Evolutionary conservation across 176 grass and related monocot genomes (phyloP).

Genomic region (barley (Hordeum vulgare)): MorexV3_pseudomolecules_assembly NC_058519.1:357628081-357628580

Average conservation of each 20-base stretch:
- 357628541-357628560: constrained; percentile 80
- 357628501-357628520: constrained; percentile 70
- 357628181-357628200: constrained; percentile 80
- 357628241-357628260: constrained; percentile 71
- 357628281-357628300: constrained; percentile 59
- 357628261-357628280: constrained; percentile 75
- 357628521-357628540: constrained; percentile 50
- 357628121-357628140: constrained; percentile 70
- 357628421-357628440: constrained; percentile 60
- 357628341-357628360: constrained; percentile 82
- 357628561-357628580: constrained; percentile 82
- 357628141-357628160: constrained; percentile 65
- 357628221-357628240: constrained; percentile 45
- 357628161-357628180: constrained; percentile 76
- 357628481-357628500: constrained; percentile 78
- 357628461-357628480: constrained; percentile 59
- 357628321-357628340: constrained; percentile 85
- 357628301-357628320: constrained; percentile 51
- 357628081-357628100: constrained; percentile 82
- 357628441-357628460: constrained; percentile 50
- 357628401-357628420: constrained; percentile 79
- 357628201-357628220: constrained; percentile 82
- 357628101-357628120: constrained; percentile 76
- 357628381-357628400: constrained; percentile 59
- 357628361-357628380: constrained; percentile 57